Base-by-base conservation (phyloP, 371 early-diverging fungal genomes). In the Rhizopus stolonifer region DNA sequence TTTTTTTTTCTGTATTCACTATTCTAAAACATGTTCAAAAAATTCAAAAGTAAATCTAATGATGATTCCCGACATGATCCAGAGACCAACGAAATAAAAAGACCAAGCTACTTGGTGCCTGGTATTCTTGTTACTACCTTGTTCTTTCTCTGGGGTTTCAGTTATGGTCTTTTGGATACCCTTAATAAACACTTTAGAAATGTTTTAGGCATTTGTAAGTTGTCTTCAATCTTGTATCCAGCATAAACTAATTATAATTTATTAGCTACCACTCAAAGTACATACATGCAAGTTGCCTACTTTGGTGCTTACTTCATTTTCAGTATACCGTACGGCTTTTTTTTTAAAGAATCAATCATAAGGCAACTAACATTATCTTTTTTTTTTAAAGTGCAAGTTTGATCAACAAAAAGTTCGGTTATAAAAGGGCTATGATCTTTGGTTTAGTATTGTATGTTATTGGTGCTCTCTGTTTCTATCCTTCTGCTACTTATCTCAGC, bases 71-170 rank as follows among this genome's bases (percentile, higher is more conserved):
- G 11, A 19, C 18, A 21, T 19, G 42, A 42, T 21, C 18, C 42
- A 21, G 42, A 42, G 13, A 21, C 42, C 17, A 42, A 21, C 24
- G 9, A 3, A 10, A 23, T 17, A 49, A 49, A 39, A 11, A 36
- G 25, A 15, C 25, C 8, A 25, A 49, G 39, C 24, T 49, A 36
- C 36, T 9, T 49, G 13, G 11, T 36, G 4, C 75, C 76, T 19
- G 70, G 69, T 39, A 52, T 56, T 5, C 43, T 77, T 10, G 74
- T 77, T 31, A 77, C 74, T 11, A 46, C 50, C 14, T 60, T 77
- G 2, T 77, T 77, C 53, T 77, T 77, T 26, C 56, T 77, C 10
- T 77, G 77, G 77, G 77, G 77, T 1, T 77, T 77, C 46, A 69
- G 71, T 52, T 77, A 77, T 19, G 77, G 77, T 21, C 43, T 77